Percentiles rank a stretch among this genome's conserved stretches.
Conservation (phyloP, 2,329 filamentous ascomycete genomes). For the Paraphoma chrysanthemicola region DNA sequence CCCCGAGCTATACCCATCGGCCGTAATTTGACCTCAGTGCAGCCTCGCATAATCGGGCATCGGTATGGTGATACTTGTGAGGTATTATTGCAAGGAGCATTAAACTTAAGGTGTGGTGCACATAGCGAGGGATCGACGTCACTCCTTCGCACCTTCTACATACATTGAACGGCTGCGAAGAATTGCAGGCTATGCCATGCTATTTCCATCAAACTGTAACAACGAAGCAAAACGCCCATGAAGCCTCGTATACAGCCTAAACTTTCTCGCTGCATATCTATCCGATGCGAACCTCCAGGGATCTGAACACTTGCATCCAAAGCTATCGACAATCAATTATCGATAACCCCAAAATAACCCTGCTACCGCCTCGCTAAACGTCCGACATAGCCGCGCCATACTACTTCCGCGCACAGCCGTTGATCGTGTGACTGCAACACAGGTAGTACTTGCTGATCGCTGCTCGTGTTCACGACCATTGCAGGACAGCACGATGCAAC, state of each 20-base stretch:
- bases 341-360: conserved; percentile 12
- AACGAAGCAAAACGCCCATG: too few species aligned
- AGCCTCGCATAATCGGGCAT: background rate
- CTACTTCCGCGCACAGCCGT: background rate
- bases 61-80: background rate
- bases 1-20: background rate
- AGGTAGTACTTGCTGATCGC: conserved; percentile 11
- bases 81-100: background rate
- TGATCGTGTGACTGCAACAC: conserved; percentile 6
- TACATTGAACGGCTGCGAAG: background rate
- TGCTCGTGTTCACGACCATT: conserved; percentile 13
- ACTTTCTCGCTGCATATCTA: too few species aligned
- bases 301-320: too few species aligned
- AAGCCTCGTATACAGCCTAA: too few species aligned
- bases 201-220: background rate
- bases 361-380: background rate
- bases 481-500: conserved; percentile 13
- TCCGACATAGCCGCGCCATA: conserved; percentile 6
- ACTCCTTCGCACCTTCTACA: background rate
- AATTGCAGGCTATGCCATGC: background rate
- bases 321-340: conserved; percentile 6
- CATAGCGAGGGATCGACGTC: conserved; percentile 7
- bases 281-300: too few species aligned
- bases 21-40: background rate
- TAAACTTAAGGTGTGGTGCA: conserved; percentile 13